Evolutionary conservation across 768 basidiomycete species (phyloP).

Genomic region (Calocybe indica): DNA sequence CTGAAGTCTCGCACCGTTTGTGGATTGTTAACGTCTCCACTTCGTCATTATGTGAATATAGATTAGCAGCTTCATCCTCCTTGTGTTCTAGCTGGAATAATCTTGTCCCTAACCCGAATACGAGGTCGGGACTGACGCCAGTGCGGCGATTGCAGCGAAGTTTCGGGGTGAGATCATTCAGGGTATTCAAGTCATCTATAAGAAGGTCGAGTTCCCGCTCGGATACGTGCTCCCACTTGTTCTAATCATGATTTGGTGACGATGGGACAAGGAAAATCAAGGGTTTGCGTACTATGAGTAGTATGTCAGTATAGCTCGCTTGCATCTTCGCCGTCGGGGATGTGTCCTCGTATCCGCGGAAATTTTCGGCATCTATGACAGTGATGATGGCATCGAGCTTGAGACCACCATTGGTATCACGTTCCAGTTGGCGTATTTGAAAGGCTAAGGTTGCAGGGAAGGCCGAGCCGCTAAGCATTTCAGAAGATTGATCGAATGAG

Average conservation of each 20-base stretch:
- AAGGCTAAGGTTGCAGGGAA: slow-evolving; percentile 95
- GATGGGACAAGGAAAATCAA: not conserved
- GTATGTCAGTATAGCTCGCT: slow-evolving; percentile 91
- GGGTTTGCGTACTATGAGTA: slow-evolving; percentile 61
- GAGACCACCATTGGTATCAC: slow-evolving; percentile 66
- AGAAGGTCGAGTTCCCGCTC: slow-evolving; percentile 78
- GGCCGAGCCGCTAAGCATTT: slow-evolving; percentile 68
- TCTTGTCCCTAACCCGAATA: slow-evolving; percentile 89
- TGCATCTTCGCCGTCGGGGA: slow-evolving; percentile 91
- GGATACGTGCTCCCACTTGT: slow-evolving; percentile 86
- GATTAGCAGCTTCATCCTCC: slow-evolving; percentile 9
- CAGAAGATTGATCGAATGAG: not conserved
- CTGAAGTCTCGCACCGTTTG: slow-evolving; percentile 28
- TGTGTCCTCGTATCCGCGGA: slow-evolving; percentile 87
- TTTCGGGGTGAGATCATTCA: slow-evolving; percentile 89
- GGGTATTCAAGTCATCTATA: slow-evolving; percentile 79
- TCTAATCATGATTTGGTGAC: slow-evolving; percentile 34
- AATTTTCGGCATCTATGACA: slow-evolving; percentile 89
- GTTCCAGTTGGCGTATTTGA: slow-evolving; percentile 87
- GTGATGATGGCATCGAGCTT: slow-evolving; percentile 88
- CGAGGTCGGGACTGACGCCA: slow-evolving; percentile 69
- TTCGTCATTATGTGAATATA: slow-evolving; percentile 63
- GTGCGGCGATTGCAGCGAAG: slow-evolving; percentile 57
- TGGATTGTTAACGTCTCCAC: slow-evolving; percentile 75
- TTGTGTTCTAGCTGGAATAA: slow-evolving; percentile 40